Conservation (phyloP, 2,329 filamentous ascomycete species). For the Sarocladium strictum region DNA sequence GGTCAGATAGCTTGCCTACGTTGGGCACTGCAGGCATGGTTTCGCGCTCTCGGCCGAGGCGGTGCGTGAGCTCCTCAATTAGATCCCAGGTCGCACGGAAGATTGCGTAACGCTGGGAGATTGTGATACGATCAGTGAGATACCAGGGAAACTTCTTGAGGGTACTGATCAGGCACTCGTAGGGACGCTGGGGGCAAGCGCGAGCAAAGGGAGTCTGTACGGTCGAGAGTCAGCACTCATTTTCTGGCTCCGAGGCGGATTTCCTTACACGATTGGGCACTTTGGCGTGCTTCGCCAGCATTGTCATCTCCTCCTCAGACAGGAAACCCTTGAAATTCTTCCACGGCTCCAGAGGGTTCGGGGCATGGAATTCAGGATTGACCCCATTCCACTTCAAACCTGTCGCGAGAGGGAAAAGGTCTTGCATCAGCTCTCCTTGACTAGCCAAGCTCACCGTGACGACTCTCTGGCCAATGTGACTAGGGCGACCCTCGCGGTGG, state of each 20-base stretch:
- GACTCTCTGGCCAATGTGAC: slow-evolving; percentile 50
- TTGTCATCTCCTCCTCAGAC: slow-evolving; percentile 55
- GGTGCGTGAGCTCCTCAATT: slow-evolving; percentile 21
- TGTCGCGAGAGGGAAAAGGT: slow-evolving; percentile 53
- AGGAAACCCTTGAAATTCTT: slow-evolving; percentile 55
- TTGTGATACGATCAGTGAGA: slow-evolving; percentile 48
- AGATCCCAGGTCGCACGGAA: slow-evolving; percentile 46
- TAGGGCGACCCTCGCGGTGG: slow-evolving; percentile 30
- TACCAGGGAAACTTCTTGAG: slow-evolving; percentile 60
- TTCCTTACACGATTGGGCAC: slow-evolving; percentile 53
- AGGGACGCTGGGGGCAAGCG: slow-evolving; percentile 58
- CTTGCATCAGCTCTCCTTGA: slow-evolving; percentile 51
- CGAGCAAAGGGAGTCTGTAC: slow-evolving; percentile 51
- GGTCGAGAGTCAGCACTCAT: slow-evolving; percentile 4
- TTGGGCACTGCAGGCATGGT: slow-evolving; percentile 23
- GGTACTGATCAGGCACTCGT: slow-evolving; percentile 60
- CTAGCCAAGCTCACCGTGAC: slow-evolving; percentile 52
- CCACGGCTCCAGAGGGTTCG: slow-evolving; percentile 35
- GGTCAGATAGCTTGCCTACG: slow-evolving; percentile 40
- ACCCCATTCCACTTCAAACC: slow-evolving; percentile 50
- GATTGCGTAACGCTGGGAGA: slow-evolving; percentile 48
- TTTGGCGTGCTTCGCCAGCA: slow-evolving; percentile 59
- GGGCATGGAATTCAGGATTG: slow-evolving; percentile 32
- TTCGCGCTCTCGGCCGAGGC: slow-evolving; percentile 16
- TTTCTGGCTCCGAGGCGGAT: not conserved